Conservation (phyloP, 148 eudicot species). For the Polygonum aviculare region DNA sequence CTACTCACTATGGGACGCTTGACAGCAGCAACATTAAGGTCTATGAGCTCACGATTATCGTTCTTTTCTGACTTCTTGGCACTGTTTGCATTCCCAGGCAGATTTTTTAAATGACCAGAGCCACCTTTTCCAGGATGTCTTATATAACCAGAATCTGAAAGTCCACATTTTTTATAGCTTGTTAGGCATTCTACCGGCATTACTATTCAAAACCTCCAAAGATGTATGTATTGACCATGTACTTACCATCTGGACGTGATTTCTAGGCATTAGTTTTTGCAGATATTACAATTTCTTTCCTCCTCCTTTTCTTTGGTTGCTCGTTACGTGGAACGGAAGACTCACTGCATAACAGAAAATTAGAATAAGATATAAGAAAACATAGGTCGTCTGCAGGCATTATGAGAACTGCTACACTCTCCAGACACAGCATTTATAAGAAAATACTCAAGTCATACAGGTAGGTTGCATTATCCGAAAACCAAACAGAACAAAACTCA, state of each 20-base stretch:
- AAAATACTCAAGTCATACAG: neutral
- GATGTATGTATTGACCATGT: slow-evolving; percentile 22
- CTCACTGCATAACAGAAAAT: slow-evolving; percentile 24
- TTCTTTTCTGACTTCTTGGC: slow-evolving; percentile 35
- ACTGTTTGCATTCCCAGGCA: slow-evolving; percentile 26
- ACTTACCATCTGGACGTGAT: slow-evolving; percentile 31
- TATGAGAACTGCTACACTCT: neutral
- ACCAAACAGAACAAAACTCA: neutral
- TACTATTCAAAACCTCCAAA: slow-evolving; percentile 33
- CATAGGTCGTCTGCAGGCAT: neutral
- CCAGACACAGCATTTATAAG: neutral
- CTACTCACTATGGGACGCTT: slow-evolving; percentile 55
- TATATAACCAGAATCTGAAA: slow-evolving; percentile 24
- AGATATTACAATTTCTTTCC: slow-evolving; percentile 3
- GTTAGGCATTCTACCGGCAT: slow-evolving; percentile 20
- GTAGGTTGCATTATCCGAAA: neutral
- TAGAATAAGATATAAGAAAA: neutral
- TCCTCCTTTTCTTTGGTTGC: slow-evolving; percentile 13
- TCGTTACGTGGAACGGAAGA: slow-evolving; percentile 29
- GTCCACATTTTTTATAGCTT: slow-evolving; percentile 42
- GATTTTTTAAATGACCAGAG: slow-evolving; percentile 30
- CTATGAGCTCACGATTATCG: slow-evolving; percentile 48
- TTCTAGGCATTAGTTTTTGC: slow-evolving; percentile 31
- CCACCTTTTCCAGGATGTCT: slow-evolving; percentile 35
- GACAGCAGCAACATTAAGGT: slow-evolving; percentile 51